These are phyloP conservation scores for Tylopilus sp. DNA, from an alignment of 1,284 basidiomycete genomes.

Conservation along the genomic window DNA sequence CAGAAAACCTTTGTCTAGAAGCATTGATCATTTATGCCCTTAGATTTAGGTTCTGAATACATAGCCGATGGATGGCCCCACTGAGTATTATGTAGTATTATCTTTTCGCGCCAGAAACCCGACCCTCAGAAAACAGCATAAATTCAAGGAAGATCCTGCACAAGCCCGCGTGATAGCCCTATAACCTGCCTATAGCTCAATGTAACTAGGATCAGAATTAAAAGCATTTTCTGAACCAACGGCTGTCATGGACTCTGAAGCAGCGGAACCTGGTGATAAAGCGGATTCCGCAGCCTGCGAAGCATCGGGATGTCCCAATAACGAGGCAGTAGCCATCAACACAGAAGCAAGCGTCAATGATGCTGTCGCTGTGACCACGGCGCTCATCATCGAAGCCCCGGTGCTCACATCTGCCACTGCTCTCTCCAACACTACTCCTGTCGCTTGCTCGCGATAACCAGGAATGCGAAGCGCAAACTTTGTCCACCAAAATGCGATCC, in stretches of 20 bases:
- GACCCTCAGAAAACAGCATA: neutral
- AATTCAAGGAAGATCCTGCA: neutral
- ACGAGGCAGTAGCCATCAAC: constrained; percentile 17
- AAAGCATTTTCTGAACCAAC: constrained; percentile 7
- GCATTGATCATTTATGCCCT: too few species aligned
- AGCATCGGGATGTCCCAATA: neutral
- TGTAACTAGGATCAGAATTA: constrained; percentile 15
- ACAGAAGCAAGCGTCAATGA: constrained; percentile 25
- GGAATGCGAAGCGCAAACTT: constrained; percentile 64
- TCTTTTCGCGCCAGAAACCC: neutral
- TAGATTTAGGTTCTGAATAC: too few species aligned
- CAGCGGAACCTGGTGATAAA: constrained; percentile 1
- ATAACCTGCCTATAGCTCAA: constrained; percentile 32
- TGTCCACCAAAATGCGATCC: constrained; percentile 85
- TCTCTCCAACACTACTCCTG: constrained; percentile 18
- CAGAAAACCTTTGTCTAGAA: too few species aligned
- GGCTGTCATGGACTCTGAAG: constrained; percentile 3
- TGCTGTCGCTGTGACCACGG: constrained; percentile 12
- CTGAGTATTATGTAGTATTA: too few species aligned
- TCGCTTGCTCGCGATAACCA: constrained; percentile 11
- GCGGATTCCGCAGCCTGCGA: constrained; percentile 6
- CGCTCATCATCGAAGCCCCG: constrained; percentile 17
- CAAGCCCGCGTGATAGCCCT: neutral
- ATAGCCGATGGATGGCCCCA: too few species aligned
- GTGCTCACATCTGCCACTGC: constrained; percentile 8